phyloP scores from a whole-genome alignment of 495 filamentous ascomycete genomes.

The Tuber magnatum region DNA sequence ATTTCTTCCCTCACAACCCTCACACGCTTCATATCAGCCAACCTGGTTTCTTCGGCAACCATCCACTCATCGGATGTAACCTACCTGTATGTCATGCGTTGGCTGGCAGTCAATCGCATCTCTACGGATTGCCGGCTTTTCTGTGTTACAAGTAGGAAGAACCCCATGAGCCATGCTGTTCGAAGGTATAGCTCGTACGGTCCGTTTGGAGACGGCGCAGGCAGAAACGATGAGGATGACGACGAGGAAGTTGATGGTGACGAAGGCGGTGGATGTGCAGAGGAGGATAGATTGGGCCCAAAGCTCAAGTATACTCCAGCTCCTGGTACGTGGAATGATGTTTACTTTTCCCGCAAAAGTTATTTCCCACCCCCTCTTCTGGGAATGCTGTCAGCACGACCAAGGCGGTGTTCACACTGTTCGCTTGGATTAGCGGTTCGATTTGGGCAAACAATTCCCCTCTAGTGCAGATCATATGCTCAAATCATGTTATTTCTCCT shows the following conservation, averaged over 20 bases:
- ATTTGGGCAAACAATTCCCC: constrained; percentile 19
- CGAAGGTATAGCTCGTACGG: constrained; percentile 39
- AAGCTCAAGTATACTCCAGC: constrained; percentile 41
- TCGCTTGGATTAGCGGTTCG: constrained; percentile 12
- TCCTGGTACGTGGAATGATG: constrained; percentile 32
- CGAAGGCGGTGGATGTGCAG: constrained; percentile 23
- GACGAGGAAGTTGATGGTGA: constrained; percentile 38
- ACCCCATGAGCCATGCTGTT: constrained; percentile 39
- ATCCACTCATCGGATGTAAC: constrained; percentile 42
- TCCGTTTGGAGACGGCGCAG: constrained; percentile 31
- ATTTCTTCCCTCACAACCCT: constrained; percentile 36
- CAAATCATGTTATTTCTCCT: constrained; percentile 5
- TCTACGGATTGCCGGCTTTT: constrained; percentile 41
- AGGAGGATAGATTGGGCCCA: constrained; percentile 39
- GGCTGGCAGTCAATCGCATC: constrained; percentile 36
- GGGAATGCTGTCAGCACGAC: constrained; percentile 11
- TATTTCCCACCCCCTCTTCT: constrained; percentile 25
- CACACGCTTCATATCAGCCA: constrained; percentile 40
- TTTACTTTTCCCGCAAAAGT: constrained; percentile 21
- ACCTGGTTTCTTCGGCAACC: constrained; percentile 41
- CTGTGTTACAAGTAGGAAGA: constrained; percentile 41
- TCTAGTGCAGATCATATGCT: constrained; percentile 5
- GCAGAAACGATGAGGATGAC: constrained; percentile 30
- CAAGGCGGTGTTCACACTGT: constrained; percentile 25
- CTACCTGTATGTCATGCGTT: constrained; percentile 40